Evolutionary conservation across 352 stramenopile genomes (phyloP), one percentile per base, ranked within the genome.

Genomic region (Pythium myriotylum): DNA sequence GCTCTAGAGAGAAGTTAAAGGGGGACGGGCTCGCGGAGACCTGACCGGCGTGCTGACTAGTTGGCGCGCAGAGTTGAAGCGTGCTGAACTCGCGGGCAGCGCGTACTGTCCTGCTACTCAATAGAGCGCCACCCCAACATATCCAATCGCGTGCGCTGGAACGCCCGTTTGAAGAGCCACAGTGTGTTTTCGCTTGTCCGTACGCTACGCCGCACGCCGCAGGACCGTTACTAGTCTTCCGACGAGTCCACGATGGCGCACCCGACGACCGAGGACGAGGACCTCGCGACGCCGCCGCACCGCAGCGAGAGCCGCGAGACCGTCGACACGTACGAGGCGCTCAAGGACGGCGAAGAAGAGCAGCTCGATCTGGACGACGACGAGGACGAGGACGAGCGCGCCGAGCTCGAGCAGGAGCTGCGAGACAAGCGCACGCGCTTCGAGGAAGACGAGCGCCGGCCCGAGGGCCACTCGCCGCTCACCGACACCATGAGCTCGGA

Each of bases 131-230:
- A 16, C 13, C 27, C 17, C 14, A 22, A 2, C 24, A 1, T 43
- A 43, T 51, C 26, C 20, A 20, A 22, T 42, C 33, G 29, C 19
- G 14, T n/a, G 50, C 20, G 17, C 27, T 55, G 41, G 40, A 33
- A 53, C 52, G 54, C 37, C 49, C 39, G 52, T 69, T 69, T 68
- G 61, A 68, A 68, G 61, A 68, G 61, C 62, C 41, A 60, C 52
- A 51, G 42, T 45, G 39, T 56, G 13, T 35, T 35, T 35, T 35
- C 10, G 29, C 29, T 35, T 35, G 29, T 35, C 5, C 29, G 29
- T 35, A 35, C 5, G 29, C 29, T 10, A 35, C 29, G 10, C n/a
- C n/a, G n/a, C n/a, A n/a, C n/a, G n/a, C n/a, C n/a, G 29, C 10
- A 35, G 29, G 29, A 35, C 29, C 29, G 29, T 35, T 35, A 35